These are phyloP conservation scores for Erysimum cheiri DNA, from an alignment of 441 rosid genomes.

Conservation along the genomic window DNA sequence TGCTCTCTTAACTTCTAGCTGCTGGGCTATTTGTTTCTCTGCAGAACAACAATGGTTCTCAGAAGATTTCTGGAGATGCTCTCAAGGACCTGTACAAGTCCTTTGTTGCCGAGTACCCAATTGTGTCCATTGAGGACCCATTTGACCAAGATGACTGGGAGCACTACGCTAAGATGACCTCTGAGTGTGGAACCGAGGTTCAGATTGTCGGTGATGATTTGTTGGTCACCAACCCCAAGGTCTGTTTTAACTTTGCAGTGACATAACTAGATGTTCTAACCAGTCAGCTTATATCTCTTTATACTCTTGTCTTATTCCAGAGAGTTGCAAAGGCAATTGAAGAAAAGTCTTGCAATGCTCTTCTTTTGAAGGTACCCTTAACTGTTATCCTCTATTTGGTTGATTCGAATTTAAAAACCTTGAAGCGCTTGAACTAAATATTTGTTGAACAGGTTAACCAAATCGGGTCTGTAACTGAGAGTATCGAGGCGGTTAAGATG, in stretches of 20 bases:
- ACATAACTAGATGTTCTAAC: neutral
- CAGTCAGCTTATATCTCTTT: neutral
- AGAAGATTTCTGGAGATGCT: constrained; percentile 85
- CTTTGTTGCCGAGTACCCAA: constrained; percentile 86
- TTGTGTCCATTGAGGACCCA: constrained; percentile 95
- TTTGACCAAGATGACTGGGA: constrained; percentile 99
- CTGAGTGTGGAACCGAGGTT: constrained; percentile 75
- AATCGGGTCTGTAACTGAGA: constrained; percentile 95
- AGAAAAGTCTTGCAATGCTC: constrained; percentile 93
- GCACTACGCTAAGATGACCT: constrained; percentile 76
- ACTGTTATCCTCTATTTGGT: neutral
- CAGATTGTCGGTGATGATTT: constrained; percentile 98
- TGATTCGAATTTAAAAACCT: no score
- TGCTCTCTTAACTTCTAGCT: neutral
- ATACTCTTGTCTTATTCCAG: constrained; percentile 59
- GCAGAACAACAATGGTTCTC: constrained; percentile 81
- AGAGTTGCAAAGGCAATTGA: constrained; percentile 91
- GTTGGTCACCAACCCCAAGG: constrained; percentile 98
- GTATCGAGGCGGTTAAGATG: constrained; percentile 97
- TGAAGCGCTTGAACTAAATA: no score
- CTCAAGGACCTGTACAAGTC: constrained; percentile 93
- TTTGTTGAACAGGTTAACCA: constrained; percentile 77
- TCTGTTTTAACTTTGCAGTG: constrained; percentile 29
- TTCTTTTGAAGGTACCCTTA: constrained; percentile 78
- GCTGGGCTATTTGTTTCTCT: constrained; percentile 14